phyloP scores from a whole-genome alignment of 2,329 filamentous ascomycete genomes.

The Scytalidium lignicola region DNA sequence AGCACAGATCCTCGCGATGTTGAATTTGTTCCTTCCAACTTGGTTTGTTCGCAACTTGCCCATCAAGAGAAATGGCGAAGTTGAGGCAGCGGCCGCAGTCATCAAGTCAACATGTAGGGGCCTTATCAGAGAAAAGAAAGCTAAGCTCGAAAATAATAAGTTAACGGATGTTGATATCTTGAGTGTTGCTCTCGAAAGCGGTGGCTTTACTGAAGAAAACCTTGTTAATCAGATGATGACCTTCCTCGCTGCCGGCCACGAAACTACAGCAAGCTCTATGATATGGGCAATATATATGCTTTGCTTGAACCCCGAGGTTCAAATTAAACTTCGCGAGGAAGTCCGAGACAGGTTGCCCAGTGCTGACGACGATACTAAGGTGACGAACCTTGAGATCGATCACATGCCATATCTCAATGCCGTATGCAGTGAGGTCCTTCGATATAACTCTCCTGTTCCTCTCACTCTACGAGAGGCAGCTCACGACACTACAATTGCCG shows the following conservation, averaged over 20 bases:
- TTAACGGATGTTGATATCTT: conserved; percentile 65
- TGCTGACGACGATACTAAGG: conserved; percentile 28
- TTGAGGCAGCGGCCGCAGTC: conserved; percentile 48
- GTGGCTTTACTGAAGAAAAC: conserved; percentile 70
- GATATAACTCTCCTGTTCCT: conserved; percentile 67
- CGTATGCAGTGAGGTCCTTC: conserved; percentile 71
- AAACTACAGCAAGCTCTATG: conserved; percentile 71
- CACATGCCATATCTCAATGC: conserved; percentile 74
- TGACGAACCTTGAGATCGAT: conserved; percentile 58
- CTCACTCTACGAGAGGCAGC: conserved; percentile 62
- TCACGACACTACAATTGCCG: conserved; percentile 59
- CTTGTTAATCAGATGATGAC: conserved; percentile 90
- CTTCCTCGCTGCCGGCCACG: conserved; percentile 77
- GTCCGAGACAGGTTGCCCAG: conserved; percentile 30
- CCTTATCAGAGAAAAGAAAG: conserved; percentile 67
- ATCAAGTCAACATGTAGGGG: conserved; percentile 63
- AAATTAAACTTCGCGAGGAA: conserved; percentile 63
- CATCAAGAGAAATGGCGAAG: conserved; percentile 62
- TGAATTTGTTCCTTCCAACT: conserved; percentile 57
- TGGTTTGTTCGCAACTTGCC: conserved; percentile 62
- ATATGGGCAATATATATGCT: conserved; percentile 72
- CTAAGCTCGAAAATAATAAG: conserved; percentile 43
- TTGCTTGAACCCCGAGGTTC: conserved; percentile 58
- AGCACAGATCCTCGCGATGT: conserved; percentile 50
- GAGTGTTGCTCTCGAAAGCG: conserved; percentile 71